Conservation (phyloP, 805 yeast genomes). For the Candida oleophila region DNA sequence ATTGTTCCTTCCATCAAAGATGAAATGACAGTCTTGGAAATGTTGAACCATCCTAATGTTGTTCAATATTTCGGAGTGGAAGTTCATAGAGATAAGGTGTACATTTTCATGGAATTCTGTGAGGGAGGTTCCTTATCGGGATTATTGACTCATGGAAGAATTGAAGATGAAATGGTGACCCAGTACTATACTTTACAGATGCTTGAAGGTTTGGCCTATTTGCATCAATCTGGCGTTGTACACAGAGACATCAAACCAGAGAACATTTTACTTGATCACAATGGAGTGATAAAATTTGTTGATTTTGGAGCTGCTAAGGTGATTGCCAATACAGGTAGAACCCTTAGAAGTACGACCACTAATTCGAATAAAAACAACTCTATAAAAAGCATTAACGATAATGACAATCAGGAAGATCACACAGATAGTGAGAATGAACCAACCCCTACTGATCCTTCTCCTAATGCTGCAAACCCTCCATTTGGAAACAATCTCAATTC, state of each 20-base stretch:
- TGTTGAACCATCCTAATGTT: constrained; percentile 92
- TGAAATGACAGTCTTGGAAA: constrained; percentile 94
- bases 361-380: constrained; percentile 6
- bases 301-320: constrained; percentile 98
- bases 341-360: constrained; percentile 24
- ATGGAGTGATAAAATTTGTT: constrained; percentile 91
- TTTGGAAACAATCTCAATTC: constrained; percentile 16
- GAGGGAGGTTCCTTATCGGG: constrained; percentile 92
- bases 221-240: constrained; percentile 93
- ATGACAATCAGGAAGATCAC: constrained; percentile 2
- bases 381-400: constrained; percentile 27
- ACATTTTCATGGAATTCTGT: constrained; percentile 96
- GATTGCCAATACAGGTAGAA: constrained; percentile 59
- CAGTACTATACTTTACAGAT: constrained; percentile 88
- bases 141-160: constrained; percentile 84
- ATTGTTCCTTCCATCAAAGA: constrained; percentile 88
- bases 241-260: constrained; percentile 97
- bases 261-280: constrained; percentile 83
- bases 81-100: constrained; percentile 92
- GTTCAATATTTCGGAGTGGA: constrained; percentile 97
- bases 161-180: constrained; percentile 90
- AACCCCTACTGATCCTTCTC: not conserved
- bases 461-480: not conserved
- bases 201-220: constrained; percentile 92
- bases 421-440: not conserved